Base-by-base conservation (phyloP, 164 flowering plant genomes). In the Nymphaea thermarum region DNA sequence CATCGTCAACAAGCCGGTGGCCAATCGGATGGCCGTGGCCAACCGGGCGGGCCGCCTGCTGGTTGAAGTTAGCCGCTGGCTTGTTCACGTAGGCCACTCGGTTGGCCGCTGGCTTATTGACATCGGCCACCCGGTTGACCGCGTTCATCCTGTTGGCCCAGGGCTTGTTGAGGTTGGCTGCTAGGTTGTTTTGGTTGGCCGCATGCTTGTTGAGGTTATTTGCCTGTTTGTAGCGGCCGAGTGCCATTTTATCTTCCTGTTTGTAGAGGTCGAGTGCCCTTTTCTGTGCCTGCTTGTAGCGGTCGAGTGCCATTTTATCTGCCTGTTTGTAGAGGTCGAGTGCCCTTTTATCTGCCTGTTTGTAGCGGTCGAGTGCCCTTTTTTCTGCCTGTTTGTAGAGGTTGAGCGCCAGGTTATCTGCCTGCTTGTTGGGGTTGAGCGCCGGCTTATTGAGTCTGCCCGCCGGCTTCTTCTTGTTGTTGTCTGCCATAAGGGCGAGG, bases 351-450 rank as follows among this genome's bases (percentile, higher is more conserved):
- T 25, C 1, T 25, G 36, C 36, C 36, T 25, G 36, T 0, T 25
- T 25, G 36, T 25, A 25, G 36, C 0, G 36, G 36, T 25, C 36
- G 36, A 25, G 36, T 25, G 36, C 36, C 36, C 0, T 25, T 25
- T 25, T 25, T 0, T 25, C 36, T 25, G 1, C 1, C 36, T 25
- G 36, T 25, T 25, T 25, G 36, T 25, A 25, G 78, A 11, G 43
- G 74, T 68, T 61, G n/a, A 3, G 83, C 43, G 2, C 83, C 83
- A 43, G 82, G 82, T 69, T 80, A 78, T 65, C 71, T 77, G 45
- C 79, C 79, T 4, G 80, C 82, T 25, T 25, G 65, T 82, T 80
- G 44, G 78, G 66, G 6, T 66, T 71, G 42, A 25, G 36, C 36
- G 68, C 43, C 66, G 68, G 76, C 43, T 74, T 68, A 25, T 25